Evolutionary conservation across 1,139 yeast species (phyloP).

Genomic region (Casaregolazyma suthepensis): DNA sequence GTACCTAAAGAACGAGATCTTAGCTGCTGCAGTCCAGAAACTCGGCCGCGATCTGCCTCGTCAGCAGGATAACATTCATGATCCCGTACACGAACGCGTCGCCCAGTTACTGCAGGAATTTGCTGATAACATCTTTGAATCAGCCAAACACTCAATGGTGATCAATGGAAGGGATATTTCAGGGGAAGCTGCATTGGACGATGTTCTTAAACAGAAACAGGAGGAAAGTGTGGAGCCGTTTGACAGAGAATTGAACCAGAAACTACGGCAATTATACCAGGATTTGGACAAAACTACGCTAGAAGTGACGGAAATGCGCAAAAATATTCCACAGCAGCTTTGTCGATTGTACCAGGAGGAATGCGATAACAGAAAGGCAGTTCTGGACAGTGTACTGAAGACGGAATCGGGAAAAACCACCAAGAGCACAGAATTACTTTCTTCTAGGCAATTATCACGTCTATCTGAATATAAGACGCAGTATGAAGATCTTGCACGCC

Average conservation of each 20-base stretch:
- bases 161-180: constrained; percentile 38
- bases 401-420: neutral
- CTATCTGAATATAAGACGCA: neutral
- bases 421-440: neutral
- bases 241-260: constrained; percentile 47
- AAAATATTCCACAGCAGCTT: constrained; percentile 39
- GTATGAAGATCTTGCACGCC: neutral
- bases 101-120: constrained; percentile 39
- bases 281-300: constrained; percentile 49
- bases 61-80: constrained; percentile 29
- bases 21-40: constrained; percentile 38
- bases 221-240: constrained; percentile 46
- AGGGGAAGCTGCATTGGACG: constrained; percentile 15
- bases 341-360: constrained; percentile 6
- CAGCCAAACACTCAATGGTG: constrained; percentile 45
- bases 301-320: constrained; percentile 44
- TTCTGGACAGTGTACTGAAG: neutral
- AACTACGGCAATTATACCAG: constrained; percentile 43
- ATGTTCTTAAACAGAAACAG: constrained; percentile 15
- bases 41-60: constrained; percentile 47
- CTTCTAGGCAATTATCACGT: neutral
- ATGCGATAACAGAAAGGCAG: neutral
- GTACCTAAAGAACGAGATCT: constrained; percentile 41
- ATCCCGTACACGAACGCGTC: constrained; percentile 44
- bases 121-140: constrained; percentile 45